Conservation (phyloP, 1,284 basidiomycete genomes). For the Omphalotus olearius region DNA sequence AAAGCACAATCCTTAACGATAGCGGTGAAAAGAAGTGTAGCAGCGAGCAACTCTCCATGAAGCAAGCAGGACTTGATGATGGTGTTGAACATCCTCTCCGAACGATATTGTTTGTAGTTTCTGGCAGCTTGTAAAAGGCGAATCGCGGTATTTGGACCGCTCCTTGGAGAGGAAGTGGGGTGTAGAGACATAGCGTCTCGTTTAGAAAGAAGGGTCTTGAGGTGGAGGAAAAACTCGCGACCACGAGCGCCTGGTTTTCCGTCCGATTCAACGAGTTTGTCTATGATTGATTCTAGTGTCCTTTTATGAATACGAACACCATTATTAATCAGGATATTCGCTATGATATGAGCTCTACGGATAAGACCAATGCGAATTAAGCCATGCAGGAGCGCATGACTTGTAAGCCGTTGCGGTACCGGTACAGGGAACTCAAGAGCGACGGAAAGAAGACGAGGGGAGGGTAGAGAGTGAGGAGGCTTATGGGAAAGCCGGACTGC, state of each 20-base stretch:
- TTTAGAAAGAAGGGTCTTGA: slow-evolving; percentile 16
- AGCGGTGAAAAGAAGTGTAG: slow-evolving; percentile 61
- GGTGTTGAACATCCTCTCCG: slow-evolving; percentile 53
- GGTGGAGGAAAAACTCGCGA: slow-evolving; percentile 15
- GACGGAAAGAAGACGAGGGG: neutral
- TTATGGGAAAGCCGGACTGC: slow-evolving; percentile 10
- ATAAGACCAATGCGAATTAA: slow-evolving; percentile 48
- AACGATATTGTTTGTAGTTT: slow-evolving; percentile 48
- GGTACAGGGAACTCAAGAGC: slow-evolving; percentile 45
- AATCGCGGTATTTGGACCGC: slow-evolving; percentile 45
- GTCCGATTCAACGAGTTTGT: slow-evolving; percentile 22
- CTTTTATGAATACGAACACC: slow-evolving; percentile 42
- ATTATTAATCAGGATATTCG: slow-evolving; percentile 46
- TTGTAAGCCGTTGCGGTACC: slow-evolving; percentile 52
- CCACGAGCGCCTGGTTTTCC: slow-evolving; percentile 9
- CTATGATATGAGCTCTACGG: slow-evolving; percentile 44
- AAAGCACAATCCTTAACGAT: slow-evolving; percentile 54
- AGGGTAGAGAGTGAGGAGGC: slow-evolving; percentile 2
- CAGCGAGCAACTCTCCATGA: slow-evolving; percentile 73
- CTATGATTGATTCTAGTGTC: slow-evolving; percentile 46
- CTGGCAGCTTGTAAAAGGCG: slow-evolving; percentile 50
- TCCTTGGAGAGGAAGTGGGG: slow-evolving; percentile 28
- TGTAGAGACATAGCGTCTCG: slow-evolving; percentile 24
- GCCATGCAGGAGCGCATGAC: slow-evolving; percentile 60
- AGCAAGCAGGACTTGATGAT: slow-evolving; percentile 61